Evolutionary conservation across 805 yeast species (phyloP).

Genomic region (Lachancea nothofagi): DNA sequence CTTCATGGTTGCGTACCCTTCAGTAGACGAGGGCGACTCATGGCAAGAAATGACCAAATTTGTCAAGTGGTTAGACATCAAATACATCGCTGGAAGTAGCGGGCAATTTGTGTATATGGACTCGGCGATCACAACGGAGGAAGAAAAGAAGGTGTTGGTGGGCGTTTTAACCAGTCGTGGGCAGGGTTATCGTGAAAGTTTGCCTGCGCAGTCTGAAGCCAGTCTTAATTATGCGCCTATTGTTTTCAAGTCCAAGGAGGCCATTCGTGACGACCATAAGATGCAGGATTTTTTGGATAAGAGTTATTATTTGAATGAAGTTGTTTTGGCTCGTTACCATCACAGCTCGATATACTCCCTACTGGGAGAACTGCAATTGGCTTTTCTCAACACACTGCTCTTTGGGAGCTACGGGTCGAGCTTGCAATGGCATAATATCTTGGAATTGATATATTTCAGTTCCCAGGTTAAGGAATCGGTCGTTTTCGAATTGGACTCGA

Average conservation of each 20-base stretch:
- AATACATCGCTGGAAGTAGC: conserved; percentile 5
- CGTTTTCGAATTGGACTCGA: conserved; percentile 14
- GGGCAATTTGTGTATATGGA: conserved; percentile 22
- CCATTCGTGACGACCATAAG: conserved; percentile 33
- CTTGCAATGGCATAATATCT: conserved; percentile 55
- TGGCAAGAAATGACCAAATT: conserved; percentile 18
- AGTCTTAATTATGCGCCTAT: conserved; percentile 21
- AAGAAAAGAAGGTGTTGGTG: conserved; percentile 20
- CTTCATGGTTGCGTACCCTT: conserved; percentile 22
- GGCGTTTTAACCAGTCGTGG: conserved; percentile 12
- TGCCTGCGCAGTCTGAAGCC: conserved; percentile 8
- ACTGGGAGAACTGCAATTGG: conserved; percentile 50
- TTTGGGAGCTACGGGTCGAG: conserved; percentile 61
- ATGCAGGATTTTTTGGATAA: conserved; percentile 55
- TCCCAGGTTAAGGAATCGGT: conserved; percentile 10
- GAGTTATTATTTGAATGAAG: conserved; percentile 48
- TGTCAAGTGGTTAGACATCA: conserved; percentile 17
- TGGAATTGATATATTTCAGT: conserved; percentile 35
- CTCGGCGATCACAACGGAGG: conserved; percentile 26
- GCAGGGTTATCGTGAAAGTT: neutral
- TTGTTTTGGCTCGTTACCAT: conserved; percentile 31
- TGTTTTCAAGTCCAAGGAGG: conserved; percentile 28
- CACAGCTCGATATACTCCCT: conserved; percentile 25
- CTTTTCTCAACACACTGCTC: conserved; percentile 43
- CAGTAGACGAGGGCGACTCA: conserved; percentile 16